Base-by-base conservation (phyloP, 2,329 filamentous ascomycete genomes). In the Cordyceps fumosorosea region DNA sequence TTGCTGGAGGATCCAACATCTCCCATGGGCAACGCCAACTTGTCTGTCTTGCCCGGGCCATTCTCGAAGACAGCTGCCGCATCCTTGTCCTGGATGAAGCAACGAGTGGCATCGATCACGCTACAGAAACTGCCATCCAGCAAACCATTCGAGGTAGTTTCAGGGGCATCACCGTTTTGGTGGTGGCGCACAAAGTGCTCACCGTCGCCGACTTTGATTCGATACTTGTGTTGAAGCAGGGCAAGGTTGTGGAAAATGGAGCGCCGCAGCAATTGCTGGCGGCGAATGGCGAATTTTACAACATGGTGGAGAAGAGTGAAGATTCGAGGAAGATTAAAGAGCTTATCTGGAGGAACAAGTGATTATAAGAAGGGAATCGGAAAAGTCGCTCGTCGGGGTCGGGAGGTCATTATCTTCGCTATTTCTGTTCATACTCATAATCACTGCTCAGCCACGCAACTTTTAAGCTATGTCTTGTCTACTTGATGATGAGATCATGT, bases 21-120 rank as follows among this genome's bases (percentile, higher is more conserved):
- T 88, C 85, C 0, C 87, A 89, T 68, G 87, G 87, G 24, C 87
- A 89, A 73, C 81, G 87, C 1, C 87, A 89, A 71, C 82, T 89
- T 1, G 80, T 90, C 51, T 89, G 86, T 67, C 80, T 89, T 3
- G 86, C 86, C 1, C 83, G 82, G 60, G 87, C 83, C 50, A 88
- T 66, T 7, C 52, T 65, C 16, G 37, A 58, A 47, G 40, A 50
- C 32, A 37, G 22, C 3, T 54, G 42, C 20, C 53, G 61, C 7
- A 63, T 66, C n/a, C 51, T 65, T 10, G 24, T 65, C 6, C 37
- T 63, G 1, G 88, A 91, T 69, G 88, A 90, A 74, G 88, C 88
- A 0, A 90, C 88, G 0, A 84, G 81, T 5, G 86, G 87, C 0
- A 86, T 90, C 0, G 88, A 90, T 70, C 87, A 88, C 82, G 77